Base-by-base conservation (phyloP, 2,329 filamentous ascomycete genomes). In the Neonectria neomacrospora region DNA sequence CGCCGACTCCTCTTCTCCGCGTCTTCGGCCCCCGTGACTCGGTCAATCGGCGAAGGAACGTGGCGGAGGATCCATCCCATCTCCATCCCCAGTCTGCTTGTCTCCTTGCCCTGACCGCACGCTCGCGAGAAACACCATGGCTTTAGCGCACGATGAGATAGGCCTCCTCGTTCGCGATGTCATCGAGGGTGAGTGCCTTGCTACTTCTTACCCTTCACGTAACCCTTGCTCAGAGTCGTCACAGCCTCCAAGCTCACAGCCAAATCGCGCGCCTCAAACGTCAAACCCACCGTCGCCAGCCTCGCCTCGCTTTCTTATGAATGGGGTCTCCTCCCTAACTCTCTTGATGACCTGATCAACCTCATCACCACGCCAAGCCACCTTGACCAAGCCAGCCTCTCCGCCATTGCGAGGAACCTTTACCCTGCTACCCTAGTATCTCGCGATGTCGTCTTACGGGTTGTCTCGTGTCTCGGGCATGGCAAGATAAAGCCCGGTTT, bases 391-490 rank as follows among this genome's bases (percentile, higher is more conserved):
- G 88, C 88, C 28, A 93, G 89, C 68, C 83, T 90, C 28, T 88
- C 86, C 14, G 86, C 83, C 28, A 81, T 96, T 52, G 78, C 93
- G 70, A 91, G 89, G 67, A 92, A 91, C 64, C 80, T 96, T 53
- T 96, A 95, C 76, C 93, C 93, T 2, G 83, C 86, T n/a, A 82
- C 84, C 41, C 83, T 83, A 44, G 84, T 96, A n/a, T 75, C 86
- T 12, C 81, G 85, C 34, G 82, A 87, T 59, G 77, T 88, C 42
- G 81, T 92, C 53, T 81, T 92, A 52, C 88, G 86, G 61, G 79
- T 94, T 10, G 85, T 96, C 22, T 90, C 89, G 55, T 88, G 86
- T 51, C 83, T 97, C n/a, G 92, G 93, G 3, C 90, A 93, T 72
- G 92, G 91, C 71, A 87, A 88, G 74, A 84, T 87, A 58, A 96